Conservation (phyloP, 1,139 yeast species). For the Yamadazyma jaroonii region DNA sequence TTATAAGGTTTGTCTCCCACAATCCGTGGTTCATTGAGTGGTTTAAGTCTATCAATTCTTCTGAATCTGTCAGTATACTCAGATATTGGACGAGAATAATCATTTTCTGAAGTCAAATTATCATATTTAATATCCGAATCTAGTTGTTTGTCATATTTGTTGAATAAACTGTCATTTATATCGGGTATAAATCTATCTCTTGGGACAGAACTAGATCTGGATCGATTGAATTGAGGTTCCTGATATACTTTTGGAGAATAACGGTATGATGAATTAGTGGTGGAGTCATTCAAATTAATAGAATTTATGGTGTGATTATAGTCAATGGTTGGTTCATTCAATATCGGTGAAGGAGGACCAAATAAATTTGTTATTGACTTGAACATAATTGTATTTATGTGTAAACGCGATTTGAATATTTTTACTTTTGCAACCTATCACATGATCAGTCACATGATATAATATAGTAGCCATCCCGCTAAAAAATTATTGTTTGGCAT, state of each 20-base stretch:
- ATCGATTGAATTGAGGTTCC: not conserved
- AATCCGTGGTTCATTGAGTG: too few species aligned
- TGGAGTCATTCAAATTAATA: conserved; percentile 1
- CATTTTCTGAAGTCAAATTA: too few species aligned
- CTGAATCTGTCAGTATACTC: too few species aligned
- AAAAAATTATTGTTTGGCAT: too few species aligned
- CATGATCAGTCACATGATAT: too few species aligned
- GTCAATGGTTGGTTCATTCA: conserved; percentile 39
- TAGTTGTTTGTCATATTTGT: not conserved
- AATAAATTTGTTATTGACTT: conserved; percentile 9
- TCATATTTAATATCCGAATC: too few species aligned
- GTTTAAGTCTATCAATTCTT: too few species aligned
- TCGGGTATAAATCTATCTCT: not conserved
- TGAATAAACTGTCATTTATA: not conserved
- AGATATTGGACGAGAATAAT: too few species aligned
- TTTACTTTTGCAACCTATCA: not conserved
- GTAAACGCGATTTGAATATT: conserved; percentile 3
- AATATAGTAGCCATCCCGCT: too few species aligned
- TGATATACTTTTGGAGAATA: not conserved
- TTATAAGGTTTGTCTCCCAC: too few species aligned
- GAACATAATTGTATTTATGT: conserved; percentile 3
- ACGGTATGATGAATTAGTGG: not conserved
- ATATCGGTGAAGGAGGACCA: conserved; percentile 21
- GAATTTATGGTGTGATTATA: conserved; percentile 28
- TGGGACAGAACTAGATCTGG: not conserved